Base-by-base conservation (phyloP, 2,329 filamentous ascomycete species). In the Harringtonia aguacate region DNA sequence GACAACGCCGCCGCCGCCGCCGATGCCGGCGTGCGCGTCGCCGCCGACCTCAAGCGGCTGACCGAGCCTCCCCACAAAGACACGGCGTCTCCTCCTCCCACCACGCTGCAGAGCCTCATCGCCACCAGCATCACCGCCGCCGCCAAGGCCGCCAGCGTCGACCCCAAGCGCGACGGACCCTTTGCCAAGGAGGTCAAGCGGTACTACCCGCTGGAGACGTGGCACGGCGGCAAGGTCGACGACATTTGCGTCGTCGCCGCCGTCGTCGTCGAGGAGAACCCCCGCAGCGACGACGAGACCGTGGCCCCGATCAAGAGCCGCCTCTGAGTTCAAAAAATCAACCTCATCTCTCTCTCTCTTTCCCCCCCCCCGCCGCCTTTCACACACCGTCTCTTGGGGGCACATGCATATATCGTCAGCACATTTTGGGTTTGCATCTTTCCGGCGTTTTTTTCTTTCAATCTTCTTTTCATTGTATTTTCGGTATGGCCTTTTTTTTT, bases 131-230 rank as follows among this genome's bases (percentile, higher is more conserved):
- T 98, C 46, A 82, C 86, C 15, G 71, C 74, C 10, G 85, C 88
- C 42, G 90, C 92, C 7, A 95, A 95, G 64, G 69, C 76, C 8
- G 88, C 89, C 8, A 94, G 89, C 58, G 63, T 86, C 46, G 88
- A 95, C 62, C 76, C 73, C 39, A 86, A 84, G 56, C 68, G 86
- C 42, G 86, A 97, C 60, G 88, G 90, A 0, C 92, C 92, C 0
- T 98, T 98, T 62, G 88, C 92, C 34, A 95, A 86, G 63, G 88
- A 95, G 61, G 87, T 95, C 18, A 86, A 92, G 59, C 85, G 81
- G 57, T 81, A 85, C 57, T 94, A 86, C 54, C 90, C 92, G 0
- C 71, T 81, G 31, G 90, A 97, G 61, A 77, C 80, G 46, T 98
- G 86, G 78, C 79, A 79, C 46, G 92, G 92, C 46, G 92, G 92